Evolutionary conservation across 495 filamentous ascomycete genomes (phyloP), one percentile per base, ranked within the genome.

Genomic region (Xylaria bambusicola): DNA sequence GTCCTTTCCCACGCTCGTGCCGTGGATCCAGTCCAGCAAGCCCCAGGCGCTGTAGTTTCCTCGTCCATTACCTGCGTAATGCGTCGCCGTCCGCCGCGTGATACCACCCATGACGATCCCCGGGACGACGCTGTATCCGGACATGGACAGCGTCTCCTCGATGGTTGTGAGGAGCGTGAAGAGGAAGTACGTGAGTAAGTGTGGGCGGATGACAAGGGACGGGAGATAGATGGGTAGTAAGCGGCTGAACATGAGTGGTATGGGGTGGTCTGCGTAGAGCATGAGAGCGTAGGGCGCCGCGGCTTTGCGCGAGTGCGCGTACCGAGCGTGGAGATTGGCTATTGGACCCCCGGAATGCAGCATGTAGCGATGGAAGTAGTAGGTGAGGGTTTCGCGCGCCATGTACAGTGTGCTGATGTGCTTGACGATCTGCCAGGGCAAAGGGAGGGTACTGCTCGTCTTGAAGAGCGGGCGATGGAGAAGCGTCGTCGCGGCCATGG

Each of bases 31-130:
- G 71, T 97, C 93, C 62, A 93, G 35, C 7, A 96, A 61, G 1
- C 92, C 92, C 82, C 86, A 89, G 9, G 85, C 80, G 0, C 87
- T 89, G 66, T 82, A 97, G 63, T 96, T 96, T 0, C 90, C 90
- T 24, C 80, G 73, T 5, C 81, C 86, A 35, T 68, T 68, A 24
- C 73, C 74, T 52, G 83, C 70, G 57, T 88, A 79, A 73, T 97
- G 93, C 40, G 70, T 66, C 57, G 93, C 89, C 2, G 77, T 85
- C 31, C 91, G 79, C 55, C 84, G 77, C 13, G 90, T 84, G 64
- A 95, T 87, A 1, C 92, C 89, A 0, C 86, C 82, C 47, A 96
- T 75, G 45, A 95, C 73, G 27, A 93, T 87, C 0, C 82, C 88
- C 12, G 91, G 91, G 6, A 93, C 75, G 5, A 86, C 71, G 12